phyloP scores from a whole-genome alignment of 208 protist species.

The Histomonas meleagridis region DNA sequence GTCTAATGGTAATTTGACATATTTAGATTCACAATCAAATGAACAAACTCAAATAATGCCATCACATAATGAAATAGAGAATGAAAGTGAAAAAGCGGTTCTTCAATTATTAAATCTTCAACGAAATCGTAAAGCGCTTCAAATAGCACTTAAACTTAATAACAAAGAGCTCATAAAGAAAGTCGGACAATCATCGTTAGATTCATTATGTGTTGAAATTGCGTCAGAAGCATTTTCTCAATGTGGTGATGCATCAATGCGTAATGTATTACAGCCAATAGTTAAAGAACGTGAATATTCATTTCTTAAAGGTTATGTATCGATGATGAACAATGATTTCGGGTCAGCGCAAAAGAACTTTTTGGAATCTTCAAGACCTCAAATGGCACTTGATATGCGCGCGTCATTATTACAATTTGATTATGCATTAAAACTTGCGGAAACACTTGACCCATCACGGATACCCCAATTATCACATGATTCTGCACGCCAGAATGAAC shows the following conservation, averaged over 20 bases:
- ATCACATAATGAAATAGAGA: not conserved
- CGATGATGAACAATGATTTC: not conserved
- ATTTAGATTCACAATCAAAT: not conserved
- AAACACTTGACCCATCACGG: not conserved
- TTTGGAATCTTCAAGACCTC: not conserved
- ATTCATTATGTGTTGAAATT: not conserved
- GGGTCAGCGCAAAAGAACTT: not conserved
- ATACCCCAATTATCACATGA: not conserved
- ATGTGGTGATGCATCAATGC: not conserved
- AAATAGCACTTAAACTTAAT: not conserved
- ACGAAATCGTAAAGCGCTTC: not conserved
- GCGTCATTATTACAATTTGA: not conserved
- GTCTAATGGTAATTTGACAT: not conserved
- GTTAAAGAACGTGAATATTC: not conserved
- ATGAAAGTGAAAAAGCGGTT: not conserved
- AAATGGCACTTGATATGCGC: slow-evolving; percentile 28
- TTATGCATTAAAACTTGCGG: not conserved
- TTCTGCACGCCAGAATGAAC: not conserved
- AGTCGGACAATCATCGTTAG: not conserved
- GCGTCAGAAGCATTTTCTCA: not conserved
- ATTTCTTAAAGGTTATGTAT: not conserved
- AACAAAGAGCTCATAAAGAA: not conserved
- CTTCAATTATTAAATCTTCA: not conserved
- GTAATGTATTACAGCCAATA: not conserved
- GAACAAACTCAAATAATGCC: not conserved